Conservation (phyloP, 1,139 yeast genomes). For the Kodamaea ohmeri region DNA sequence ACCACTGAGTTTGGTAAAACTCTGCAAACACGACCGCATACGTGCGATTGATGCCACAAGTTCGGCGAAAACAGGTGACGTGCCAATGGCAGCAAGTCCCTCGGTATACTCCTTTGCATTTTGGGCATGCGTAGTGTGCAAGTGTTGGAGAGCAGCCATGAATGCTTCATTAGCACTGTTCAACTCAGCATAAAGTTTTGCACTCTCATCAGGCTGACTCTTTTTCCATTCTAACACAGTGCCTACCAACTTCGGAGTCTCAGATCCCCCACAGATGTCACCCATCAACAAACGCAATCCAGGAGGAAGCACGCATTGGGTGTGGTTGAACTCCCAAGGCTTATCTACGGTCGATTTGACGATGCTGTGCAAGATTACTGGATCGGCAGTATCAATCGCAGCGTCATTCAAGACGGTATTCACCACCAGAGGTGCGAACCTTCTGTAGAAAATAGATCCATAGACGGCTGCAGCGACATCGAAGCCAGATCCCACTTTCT, state of each 20-base stretch:
- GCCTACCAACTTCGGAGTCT: conserved; percentile 85
- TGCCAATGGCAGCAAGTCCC: conserved; percentile 11
- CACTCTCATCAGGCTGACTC: conserved; percentile 49
- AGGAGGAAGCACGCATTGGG: conserved; percentile 62
- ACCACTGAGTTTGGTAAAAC: conserved; percentile 61
- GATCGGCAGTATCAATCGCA: conserved; percentile 1
- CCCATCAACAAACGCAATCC: conserved; percentile 80
- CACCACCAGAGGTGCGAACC: conserved; percentile 63
- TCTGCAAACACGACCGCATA: conserved; percentile 56
- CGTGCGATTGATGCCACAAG: conserved; percentile 37
- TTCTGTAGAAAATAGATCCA: conserved; percentile 78
- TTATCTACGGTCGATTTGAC: conserved; percentile 36
- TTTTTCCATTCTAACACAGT: conserved; percentile 71
- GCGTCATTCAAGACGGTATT: conserved; percentile 34
- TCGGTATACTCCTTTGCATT: conserved; percentile 23
- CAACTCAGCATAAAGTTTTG: conserved; percentile 51
- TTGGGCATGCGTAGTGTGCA: conserved; percentile 31
- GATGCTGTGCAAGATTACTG: background rate
- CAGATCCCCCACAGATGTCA: conserved; percentile 88
- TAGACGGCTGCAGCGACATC: conserved; percentile 94
- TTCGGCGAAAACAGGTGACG: conserved; percentile 13
- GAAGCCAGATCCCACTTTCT: conserved; percentile 93
- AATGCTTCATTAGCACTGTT: conserved; percentile 58
- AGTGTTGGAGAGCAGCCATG: conserved; percentile 44
- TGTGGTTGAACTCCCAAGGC: conserved; percentile 58